A percentile compares a stretch with the other conserved stretches of the same genome.
These are phyloP conservation scores for Zanthoxylum bungeanum DNA, from an alignment of 345 rosid genomes.

Conservation along the genomic window DNA sequence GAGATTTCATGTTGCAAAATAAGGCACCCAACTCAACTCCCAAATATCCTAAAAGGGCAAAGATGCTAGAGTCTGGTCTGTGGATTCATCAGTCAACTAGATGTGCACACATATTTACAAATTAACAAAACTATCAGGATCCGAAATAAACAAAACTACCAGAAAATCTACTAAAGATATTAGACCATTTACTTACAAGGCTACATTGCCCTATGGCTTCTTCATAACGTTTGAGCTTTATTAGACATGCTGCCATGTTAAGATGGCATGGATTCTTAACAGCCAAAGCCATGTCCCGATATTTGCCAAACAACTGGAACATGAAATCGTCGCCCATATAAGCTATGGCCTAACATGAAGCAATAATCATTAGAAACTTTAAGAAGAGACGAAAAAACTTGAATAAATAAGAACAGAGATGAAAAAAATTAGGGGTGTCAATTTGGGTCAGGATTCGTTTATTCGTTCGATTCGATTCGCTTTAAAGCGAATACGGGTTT, in stretches of 20 bases:
- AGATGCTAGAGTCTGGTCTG: neutral
- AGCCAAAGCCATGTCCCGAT: slow-evolving; percentile 94
- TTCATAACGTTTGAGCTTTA: slow-evolving; percentile 72
- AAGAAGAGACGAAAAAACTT: slow-evolving; percentile 6
- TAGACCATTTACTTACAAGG: slow-evolving; percentile 42
- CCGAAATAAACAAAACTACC: neutral
- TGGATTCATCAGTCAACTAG: neutral
- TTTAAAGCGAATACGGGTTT: too few relatives aligned
- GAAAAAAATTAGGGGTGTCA: too few relatives aligned
- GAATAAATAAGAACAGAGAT: neutral
- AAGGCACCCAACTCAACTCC: neutral
- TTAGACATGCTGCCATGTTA: slow-evolving; percentile 86
- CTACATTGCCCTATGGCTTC: slow-evolving; percentile 91
- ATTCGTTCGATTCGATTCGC: too few relatives aligned
- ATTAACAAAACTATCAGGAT: neutral
- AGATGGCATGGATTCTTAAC: slow-evolving; percentile 97
- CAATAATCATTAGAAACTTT: slow-evolving; percentile 17
- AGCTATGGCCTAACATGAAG: slow-evolving; percentile 72
- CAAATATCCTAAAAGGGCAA: neutral
- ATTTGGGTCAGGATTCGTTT: too few relatives aligned
- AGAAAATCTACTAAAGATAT: neutral
- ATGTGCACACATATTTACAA: neutral
- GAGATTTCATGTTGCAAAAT: neutral
- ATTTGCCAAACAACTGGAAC: slow-evolving; percentile 97
- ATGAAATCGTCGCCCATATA: slow-evolving; percentile 95